Base-by-base conservation (phyloP, 257 asterid genomes). In the Datura wrightii region DNA sequence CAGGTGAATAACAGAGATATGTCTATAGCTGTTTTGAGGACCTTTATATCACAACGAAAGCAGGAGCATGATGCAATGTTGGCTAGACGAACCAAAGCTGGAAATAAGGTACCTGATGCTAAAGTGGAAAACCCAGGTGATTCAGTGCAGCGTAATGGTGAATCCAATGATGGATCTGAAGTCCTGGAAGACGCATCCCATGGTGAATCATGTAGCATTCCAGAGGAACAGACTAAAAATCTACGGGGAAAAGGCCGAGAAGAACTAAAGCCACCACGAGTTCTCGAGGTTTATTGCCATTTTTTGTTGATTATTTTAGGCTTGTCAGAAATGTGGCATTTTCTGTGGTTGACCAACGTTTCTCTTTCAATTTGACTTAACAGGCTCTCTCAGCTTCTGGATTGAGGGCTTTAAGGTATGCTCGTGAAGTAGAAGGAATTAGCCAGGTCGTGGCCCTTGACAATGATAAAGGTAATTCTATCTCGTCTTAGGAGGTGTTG, bases 371-470 rank as follows among this genome's bases (percentile, higher is more conserved):
- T 52, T 76, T 65, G 85, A 63, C 72, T 86, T 78, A 36, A 80
- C 83, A 97, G 99, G 99, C 99, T 39, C 84, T 97, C 84, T 94
- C 98, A 14, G 99, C 99, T 86, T 97, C 99, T 69, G 99, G 99
- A 48, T 94, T 97, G 84, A 91, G 99, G 88, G 95, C 99, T 85
- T 84, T 97, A 60, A 93, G 99, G 89, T 95, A 95, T 90, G 99
- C 98, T 8, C 97, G 96, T 65, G 99, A 97, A 92, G 87, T 94
- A 4, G 98, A 97, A 85, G 98, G 95, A 84, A 92, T 97, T 82
- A 95, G 94, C 79, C 93, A 95, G 89, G 99, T 97, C 87, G 96
- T 94, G 87, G 98, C 99, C 86, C 79, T 94, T 86, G 99, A 95
- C 90, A 94, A 95, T 88, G 99, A 97, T 85, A 87, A 90, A 90